Conservation (phyloP, 805 yeast genomes). For the Candida chilensis region DNA sequence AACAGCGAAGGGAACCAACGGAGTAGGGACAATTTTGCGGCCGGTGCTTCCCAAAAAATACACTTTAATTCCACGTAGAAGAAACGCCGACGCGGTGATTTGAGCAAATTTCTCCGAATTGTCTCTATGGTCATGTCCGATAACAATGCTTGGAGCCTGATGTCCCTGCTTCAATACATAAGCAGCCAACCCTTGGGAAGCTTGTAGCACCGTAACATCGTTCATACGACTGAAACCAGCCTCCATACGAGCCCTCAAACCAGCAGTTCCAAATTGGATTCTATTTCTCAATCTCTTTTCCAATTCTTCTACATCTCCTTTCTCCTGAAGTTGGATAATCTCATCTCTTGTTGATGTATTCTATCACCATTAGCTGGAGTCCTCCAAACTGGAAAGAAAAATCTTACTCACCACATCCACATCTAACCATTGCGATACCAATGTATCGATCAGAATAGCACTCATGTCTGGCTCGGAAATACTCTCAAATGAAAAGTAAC, state of each 20-base stretch:
- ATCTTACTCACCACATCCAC: conserved; percentile 19
- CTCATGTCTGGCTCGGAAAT: too few species aligned
- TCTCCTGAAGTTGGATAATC: conserved; percentile 33
- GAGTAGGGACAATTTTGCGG: conserved; percentile 60
- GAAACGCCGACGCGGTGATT: conserved; percentile 67
- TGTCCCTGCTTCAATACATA: conserved; percentile 26
- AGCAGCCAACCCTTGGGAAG: conserved; percentile 72
- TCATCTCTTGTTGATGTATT: conserved; percentile 44
- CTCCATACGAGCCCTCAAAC: conserved; percentile 79
- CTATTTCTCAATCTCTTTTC: conserved; percentile 45
- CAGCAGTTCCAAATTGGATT: conserved; percentile 89
- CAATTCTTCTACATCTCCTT: conserved; percentile 30
- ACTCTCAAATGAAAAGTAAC: too few species aligned
- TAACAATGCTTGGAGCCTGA: conserved; percentile 40
- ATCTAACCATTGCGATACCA: conserved; percentile 26
- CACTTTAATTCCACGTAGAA: conserved; percentile 61
- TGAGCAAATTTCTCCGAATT: conserved; percentile 75
- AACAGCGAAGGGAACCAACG: conserved; percentile 85
- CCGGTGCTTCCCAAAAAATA: conserved; percentile 41
- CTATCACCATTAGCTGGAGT: conserved; percentile 11
- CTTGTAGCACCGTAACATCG: conserved; percentile 79
- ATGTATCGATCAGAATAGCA: conserved; percentile 6
- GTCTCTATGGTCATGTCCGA: conserved; percentile 90
- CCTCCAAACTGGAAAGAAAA: conserved; percentile 1
- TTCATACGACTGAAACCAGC: conserved; percentile 90